Evolutionary conservation across 192 early-diverging fungal genomes (phyloP).

Genomic region (Pecoramyces ruminantium): DNA sequence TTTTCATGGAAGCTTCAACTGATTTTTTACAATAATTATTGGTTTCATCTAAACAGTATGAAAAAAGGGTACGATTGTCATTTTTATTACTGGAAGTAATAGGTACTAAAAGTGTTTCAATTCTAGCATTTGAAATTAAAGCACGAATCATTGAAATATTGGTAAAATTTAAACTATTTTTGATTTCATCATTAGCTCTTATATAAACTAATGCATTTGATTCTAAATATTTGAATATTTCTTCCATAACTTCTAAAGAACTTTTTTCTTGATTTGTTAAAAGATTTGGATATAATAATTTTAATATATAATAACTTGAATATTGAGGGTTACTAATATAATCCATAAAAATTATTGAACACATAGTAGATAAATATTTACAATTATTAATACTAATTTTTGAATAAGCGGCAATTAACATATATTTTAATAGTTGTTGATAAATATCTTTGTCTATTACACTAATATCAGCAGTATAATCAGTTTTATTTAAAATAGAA

Average conservation of each 20-base stretch:
- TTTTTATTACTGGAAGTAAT: neutral
- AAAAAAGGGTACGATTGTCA: neutral
- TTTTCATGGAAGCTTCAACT: neutral
- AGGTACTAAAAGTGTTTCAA: neutral
- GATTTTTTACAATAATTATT: neutral
- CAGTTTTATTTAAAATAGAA: neutral
- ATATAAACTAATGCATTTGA: neutral
- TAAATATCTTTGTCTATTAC: neutral
- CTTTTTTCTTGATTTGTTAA: neutral
- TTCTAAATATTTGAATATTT: neutral
- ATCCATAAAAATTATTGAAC: neutral
- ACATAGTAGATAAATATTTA: neutral
- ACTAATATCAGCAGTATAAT: neutral
- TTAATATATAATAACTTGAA: neutral
- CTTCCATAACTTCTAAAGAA: neutral
- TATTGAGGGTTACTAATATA: neutral
- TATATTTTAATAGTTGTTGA: neutral
- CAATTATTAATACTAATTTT: neutral
- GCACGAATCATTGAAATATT: neutral
- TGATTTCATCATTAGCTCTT: neutral
- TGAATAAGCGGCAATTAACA: neutral
- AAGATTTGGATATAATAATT: neutral
- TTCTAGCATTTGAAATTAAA: neutral
- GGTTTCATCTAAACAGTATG: neutral
- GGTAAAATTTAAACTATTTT: neutral